Evolutionary conservation across 23 red algal genomes (phyloP).

Genomic region (Gracilaria caudata): DNA sequence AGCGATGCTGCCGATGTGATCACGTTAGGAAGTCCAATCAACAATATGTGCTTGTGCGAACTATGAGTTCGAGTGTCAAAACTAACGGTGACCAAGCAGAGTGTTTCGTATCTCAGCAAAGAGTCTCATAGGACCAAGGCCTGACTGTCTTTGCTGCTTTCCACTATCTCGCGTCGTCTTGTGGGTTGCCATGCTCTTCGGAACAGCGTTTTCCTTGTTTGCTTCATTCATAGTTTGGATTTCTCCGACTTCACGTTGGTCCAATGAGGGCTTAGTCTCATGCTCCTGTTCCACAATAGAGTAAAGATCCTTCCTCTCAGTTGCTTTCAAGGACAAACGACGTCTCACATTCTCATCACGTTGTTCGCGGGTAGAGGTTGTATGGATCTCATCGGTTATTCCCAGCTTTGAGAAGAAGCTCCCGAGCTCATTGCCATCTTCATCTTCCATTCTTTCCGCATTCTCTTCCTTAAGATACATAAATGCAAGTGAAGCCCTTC

Average conservation of each 20-base stretch:
- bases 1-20: no score
- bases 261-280: not conserved
- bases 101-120: constrained; percentile 28
- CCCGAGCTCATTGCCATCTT: not conserved
- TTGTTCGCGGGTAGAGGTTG: not conserved
- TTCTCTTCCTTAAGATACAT: not conserved
- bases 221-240: not conserved
- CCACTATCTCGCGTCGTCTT: not conserved
- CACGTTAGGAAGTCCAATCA: no score
- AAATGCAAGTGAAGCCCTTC: not conserved
- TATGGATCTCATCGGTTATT: not conserved
- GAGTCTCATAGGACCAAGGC: constrained; percentile 11
- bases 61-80: not conserved
- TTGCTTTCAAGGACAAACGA: not conserved
- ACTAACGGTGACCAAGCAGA: not conserved
- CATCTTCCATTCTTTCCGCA: not conserved
- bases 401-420: constrained; percentile 4
- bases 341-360: not conserved
- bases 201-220: constrained; percentile 6
- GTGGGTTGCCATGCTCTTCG: not conserved
- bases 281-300: not conserved
- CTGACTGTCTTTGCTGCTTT: not conserved
- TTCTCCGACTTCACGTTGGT: not conserved
- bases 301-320: constrained; percentile 12
- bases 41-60: not conserved